Evolutionary conservation across 2,329 filamentous ascomycete species (phyloP), one percentile per base, ranked within the genome.

Genomic region (Cladophialophora bantiana): DNA sequence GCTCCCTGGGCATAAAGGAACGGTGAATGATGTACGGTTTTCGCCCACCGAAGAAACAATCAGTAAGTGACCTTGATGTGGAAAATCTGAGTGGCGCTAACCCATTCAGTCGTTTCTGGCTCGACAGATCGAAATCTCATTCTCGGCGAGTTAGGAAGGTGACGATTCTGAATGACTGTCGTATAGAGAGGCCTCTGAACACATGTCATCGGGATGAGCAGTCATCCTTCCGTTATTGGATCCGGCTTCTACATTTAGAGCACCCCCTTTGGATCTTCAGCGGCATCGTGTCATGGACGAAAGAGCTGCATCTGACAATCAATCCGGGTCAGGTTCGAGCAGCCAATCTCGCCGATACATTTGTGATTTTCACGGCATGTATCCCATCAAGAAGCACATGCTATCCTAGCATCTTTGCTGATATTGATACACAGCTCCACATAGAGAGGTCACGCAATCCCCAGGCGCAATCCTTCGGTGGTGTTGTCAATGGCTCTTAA

Each of bases 21-120:
- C 92, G 0, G 95, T 98, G 59, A 99, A 98, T 77, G 93, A 94
- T 77, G 94, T 94, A 62, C 90, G 96, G 73, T 96, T 99, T 76
- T 90, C 92, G 57, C 93, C 94, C 4, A 86, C 87, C 45, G 88
- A 90, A 68, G 93, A 97, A 73, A 93, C 93, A 20, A 91, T 97
- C 68, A 86, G 94, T 97, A 85, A 89, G 92, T 88, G 45, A 40
- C 69, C 34, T 13, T 63, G 13, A 58, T 26, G 38, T 52, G 38
- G 31, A 35, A 58, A 58, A 34, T 36, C 48, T n/a, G 38, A 55
- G 42, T 36, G 65, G 18, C 31, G 52, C 74, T 77, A 70, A 77
- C 65, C 9, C 31, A 4, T 62, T 10, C 61, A 96, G 93, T 97
- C 78, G 85, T 96, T 52, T 95, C 93, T 63, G 92, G 89, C 34